These are phyloP conservation scores for Leccinum truebloodii DNA, from an alignment of 768 basidiomycete genomes.

Conservation along the genomic window DNA sequence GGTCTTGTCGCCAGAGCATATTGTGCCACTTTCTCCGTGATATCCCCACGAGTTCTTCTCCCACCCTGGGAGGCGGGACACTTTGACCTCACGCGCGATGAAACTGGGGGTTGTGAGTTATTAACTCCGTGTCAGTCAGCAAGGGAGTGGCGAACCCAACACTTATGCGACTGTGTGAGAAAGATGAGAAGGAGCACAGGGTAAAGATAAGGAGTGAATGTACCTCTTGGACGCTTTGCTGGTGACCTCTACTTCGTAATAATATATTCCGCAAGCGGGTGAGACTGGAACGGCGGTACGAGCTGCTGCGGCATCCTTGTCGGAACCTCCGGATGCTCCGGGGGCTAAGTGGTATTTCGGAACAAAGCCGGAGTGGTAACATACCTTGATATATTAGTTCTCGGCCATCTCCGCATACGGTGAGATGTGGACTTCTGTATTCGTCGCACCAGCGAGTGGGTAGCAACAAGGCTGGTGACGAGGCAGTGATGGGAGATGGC, in stretches of 20 bases:
- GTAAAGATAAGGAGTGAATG: constrained; percentile 24
- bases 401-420: constrained; percentile 67
- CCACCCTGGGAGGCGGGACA: constrained; percentile 83
- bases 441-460: constrained; percentile 82
- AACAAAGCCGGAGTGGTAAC: constrained; percentile 13
- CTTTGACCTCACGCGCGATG: constrained; percentile 60
- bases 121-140: constrained; percentile 2
- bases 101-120: constrained; percentile 48
- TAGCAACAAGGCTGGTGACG: constrained; percentile 50
- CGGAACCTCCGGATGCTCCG: constrained; percentile 56
- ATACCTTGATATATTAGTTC: constrained; percentile 73
- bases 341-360: constrained; percentile 8
- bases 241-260: constrained; percentile 87
- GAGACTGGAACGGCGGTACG: constrained; percentile 80
- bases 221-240: constrained; percentile 82
- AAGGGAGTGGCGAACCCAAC: constrained; percentile 57
- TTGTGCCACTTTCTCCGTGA: constrained; percentile 85
- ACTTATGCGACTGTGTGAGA: constrained; percentile 63
- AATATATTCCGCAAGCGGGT: constrained; percentile 86
- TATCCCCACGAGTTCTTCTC: constrained; percentile 89
- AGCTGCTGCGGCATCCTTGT: constrained; percentile 84
- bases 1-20: constrained; percentile 72
- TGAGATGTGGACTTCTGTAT: constrained; percentile 57
- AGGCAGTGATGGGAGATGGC: constrained; percentile 19
- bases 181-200: constrained; percentile 17